Evolutionary conservation across 495 filamentous ascomycete genomes (phyloP).

Genomic region (Pseudoneurospora amorphoporcata): DNA sequence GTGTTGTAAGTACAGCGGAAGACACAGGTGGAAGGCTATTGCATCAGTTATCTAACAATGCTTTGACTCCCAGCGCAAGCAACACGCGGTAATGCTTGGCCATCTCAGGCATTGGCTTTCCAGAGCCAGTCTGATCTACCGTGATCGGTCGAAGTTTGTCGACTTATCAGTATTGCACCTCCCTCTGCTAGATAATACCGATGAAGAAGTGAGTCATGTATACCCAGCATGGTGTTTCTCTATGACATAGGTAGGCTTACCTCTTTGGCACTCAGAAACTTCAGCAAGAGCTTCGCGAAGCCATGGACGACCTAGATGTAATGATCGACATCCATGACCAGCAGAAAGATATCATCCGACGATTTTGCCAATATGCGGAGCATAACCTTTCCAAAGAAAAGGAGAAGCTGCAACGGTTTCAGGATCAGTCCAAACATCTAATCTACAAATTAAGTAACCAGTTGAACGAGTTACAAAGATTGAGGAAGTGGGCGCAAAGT

Average conservation of each 20-base stretch:
- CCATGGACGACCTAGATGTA: constrained; percentile 63
- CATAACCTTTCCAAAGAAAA: constrained; percentile 4
- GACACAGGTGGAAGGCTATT: too few species aligned
- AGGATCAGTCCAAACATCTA: constrained; percentile 15
- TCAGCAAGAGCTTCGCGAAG: constrained; percentile 57
- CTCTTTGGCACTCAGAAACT: constrained; percentile 39
- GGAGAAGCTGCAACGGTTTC: constrained; percentile 14
- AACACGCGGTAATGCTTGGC: constrained; percentile 24
- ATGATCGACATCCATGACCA: constrained; percentile 48
- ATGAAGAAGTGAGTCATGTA: not conserved
- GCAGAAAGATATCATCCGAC: constrained; percentile 46
- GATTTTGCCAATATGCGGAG: constrained; percentile 47
- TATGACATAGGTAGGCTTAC: too few species aligned
- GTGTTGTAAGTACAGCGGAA: constrained; percentile 14
- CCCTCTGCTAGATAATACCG: constrained; percentile 43
- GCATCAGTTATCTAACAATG: not conserved
- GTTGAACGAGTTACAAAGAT: constrained; percentile 18
- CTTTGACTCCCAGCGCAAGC: constrained; percentile 14
- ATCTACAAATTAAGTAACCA: constrained; percentile 6
- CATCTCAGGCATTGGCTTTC: constrained; percentile 28
- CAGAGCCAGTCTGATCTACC: constrained; percentile 15
- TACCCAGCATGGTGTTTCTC: too few species aligned
- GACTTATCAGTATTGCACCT: constrained; percentile 27
- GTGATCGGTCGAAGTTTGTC: constrained; percentile 15
- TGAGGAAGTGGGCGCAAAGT: constrained; percentile 16